phyloP scores from a whole-genome alignment of 768 basidiomycete species.

The Phlegmacium glaucopus region DNA sequence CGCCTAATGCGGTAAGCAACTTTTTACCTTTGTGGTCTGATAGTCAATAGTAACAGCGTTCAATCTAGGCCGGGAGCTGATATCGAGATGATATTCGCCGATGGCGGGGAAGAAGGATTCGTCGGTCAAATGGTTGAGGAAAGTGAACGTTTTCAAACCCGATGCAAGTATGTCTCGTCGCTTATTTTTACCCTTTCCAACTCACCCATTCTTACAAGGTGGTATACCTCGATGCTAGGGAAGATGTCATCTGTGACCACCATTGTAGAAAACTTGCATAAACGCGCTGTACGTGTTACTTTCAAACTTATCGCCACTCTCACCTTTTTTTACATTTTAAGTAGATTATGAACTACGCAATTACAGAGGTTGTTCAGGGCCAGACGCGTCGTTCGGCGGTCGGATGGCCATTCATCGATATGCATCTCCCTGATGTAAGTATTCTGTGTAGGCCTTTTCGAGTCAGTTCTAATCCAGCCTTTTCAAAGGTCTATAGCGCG shows the following conservation, averaged over 20 bases:
- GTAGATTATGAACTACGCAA: conserved; percentile 83
- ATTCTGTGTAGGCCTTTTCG: background rate
- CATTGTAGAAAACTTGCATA: conserved; percentile 54
- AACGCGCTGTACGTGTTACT: conserved; percentile 30
- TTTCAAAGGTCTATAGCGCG: conserved; percentile 29
- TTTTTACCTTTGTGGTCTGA: background rate
- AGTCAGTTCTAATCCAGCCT: background rate
- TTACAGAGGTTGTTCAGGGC: conserved; percentile 83
- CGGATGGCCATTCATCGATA: conserved; percentile 74
- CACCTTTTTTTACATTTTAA: too few relatives aligned
- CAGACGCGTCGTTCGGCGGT: conserved; percentile 91
- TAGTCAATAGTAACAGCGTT: background rate
- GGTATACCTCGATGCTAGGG: conserved; percentile 94
- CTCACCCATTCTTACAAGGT: conserved; percentile 25
- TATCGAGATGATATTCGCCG: conserved; percentile 80
- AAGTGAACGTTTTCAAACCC: conserved; percentile 45
- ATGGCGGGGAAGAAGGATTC: conserved; percentile 83
- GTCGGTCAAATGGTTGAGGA: conserved; percentile 76
- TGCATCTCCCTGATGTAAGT: conserved; percentile 77
- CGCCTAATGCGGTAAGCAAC: conserved; percentile 65
- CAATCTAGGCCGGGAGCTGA: conserved; percentile 70
- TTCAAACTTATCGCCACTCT: background rate
- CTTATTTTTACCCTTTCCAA: background rate
- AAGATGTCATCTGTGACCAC: conserved; percentile 71
- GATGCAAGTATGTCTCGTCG: conserved; percentile 55